Evolutionary conservation across 2,329 filamentous ascomycete species (phyloP), one percentile per base, ranked within the genome.

Genomic region (Botryotinia narcissicola): DNA sequence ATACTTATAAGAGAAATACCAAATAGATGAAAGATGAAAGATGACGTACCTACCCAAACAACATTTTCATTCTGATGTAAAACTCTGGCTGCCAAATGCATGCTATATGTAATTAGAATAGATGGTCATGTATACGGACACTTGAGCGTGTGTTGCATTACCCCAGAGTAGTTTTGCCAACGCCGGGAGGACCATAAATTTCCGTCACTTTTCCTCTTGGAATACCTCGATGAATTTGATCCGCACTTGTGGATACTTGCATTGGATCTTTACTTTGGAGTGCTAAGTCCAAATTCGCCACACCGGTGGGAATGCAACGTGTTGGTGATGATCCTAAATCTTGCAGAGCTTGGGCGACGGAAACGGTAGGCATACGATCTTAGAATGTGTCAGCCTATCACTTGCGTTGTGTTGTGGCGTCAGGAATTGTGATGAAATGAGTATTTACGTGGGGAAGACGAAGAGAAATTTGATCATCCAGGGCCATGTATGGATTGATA

Each of bases 151-250:
- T 18, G 69, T 44, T 22, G 44, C 76, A 74, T 73, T 59, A 76
- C 76, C 91, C 92, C 78, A 98, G 84, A 20, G 91, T 87, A 6
- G 94, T 97, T 85, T 97, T 98, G 44, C 95, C 95, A 40, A 89
- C 89, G 2, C 94, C 95, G 14, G 93, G 92, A 18, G 95, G 94
- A 0, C 95, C 95, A 88, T 93, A 97, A 68, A 97, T 84, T 82
- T 98, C 95, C 5, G 92, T 93, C 60, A 97, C 86, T 81, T 94
- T 92, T 22, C 94, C 93, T 73, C 90, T 89, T 74, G 87, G 87
- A 66, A 97, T 85, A 6, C 94, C 94, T 29, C 87, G 86, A 71
- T 79, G 78, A 59, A 76, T 64, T 29, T 68, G 54, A 40, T 76
- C 77, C 48, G 71, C 71, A 18, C 76, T 74, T 46, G 75, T 44